Conservation (phyloP, 2,329 filamentous ascomycete species). For the Chaetothyriales sp. region DNA sequence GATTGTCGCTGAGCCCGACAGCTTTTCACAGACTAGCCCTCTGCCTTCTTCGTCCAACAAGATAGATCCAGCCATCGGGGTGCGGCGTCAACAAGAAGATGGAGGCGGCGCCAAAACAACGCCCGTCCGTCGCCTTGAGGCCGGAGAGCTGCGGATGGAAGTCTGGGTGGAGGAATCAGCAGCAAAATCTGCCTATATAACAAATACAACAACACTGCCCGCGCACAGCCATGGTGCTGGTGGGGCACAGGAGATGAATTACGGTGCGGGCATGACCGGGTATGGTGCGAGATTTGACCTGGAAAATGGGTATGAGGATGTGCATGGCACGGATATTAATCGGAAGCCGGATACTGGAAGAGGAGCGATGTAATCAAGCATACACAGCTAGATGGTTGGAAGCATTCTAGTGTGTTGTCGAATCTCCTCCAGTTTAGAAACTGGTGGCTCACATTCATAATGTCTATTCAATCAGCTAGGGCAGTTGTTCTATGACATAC, state of each 20-base stretch:
- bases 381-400: too few species aligned
- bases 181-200: constrained; percentile 31
- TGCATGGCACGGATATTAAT: constrained; percentile 13
- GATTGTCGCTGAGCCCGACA: constrained; percentile 43
- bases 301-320: constrained; percentile 5
- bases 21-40: constrained; percentile 11
- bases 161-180: constrained; percentile 54
- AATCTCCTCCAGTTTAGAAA: too few species aligned
- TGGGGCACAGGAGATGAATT: constrained; percentile 10
- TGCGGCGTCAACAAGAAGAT: background rate
- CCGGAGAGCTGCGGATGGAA: constrained; percentile 51
- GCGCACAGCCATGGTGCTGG: constrained; percentile 4
- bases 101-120: constrained; percentile 40
- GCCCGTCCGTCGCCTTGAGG: constrained; percentile 47
- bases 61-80: constrained; percentile 20
- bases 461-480: background rate
- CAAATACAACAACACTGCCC: too few species aligned
- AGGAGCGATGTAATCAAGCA: constrained; percentile 1
- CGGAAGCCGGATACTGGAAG: constrained; percentile 8
- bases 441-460: too few species aligned
- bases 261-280: constrained; percentile 12
- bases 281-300: constrained; percentile 5
- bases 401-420: too few species aligned
- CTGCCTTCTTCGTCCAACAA: background rate
- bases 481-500: background rate